These are phyloP conservation scores for Echium plantagineum DNA, from an alignment of 257 asterid species.

Conservation along the genomic window DNA sequence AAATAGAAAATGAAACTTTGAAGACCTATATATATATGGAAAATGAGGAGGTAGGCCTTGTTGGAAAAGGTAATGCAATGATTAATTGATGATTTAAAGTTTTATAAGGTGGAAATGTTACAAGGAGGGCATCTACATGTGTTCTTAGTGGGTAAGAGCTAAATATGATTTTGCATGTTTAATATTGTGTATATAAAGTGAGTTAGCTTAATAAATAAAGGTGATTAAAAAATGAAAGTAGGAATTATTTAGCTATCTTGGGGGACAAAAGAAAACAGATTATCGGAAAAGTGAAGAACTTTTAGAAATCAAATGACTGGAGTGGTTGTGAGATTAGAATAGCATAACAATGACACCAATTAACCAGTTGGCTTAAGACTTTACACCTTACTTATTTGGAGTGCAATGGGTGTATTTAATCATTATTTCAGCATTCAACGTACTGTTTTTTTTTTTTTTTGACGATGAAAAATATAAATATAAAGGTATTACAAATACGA, in stretches of 20 bases:
- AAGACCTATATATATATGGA: conserved; percentile 4
- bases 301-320: conserved; percentile 19
- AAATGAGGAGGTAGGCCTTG: conserved; percentile 7
- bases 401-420: background rate
- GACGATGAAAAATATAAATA: too few relatives aligned
- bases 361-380: background rate
- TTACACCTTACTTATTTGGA: background rate
- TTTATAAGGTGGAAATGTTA: background rate
- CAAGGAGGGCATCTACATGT: conserved; percentile 13
- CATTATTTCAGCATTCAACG: background rate
- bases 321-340: conserved; percentile 26
- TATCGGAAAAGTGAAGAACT: conserved; percentile 9
- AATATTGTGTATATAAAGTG: conserved; percentile 1
- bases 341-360: conserved; percentile 7
- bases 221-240: conserved; percentile 2
- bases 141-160: conserved; percentile 11
- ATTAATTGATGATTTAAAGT: conserved; percentile 5
- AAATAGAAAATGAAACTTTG: background rate
- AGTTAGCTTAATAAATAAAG: conserved; percentile 2
- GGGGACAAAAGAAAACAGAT: conserved; percentile 22
- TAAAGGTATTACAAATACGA: too few relatives aligned
- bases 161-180: conserved; percentile 1
- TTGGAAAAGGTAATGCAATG: conserved; percentile 16
- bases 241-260: conserved; percentile 6
- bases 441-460: too few relatives aligned